phyloP scores from a whole-genome alignment of 164 flowering plant species.

The Piper betle region DNA sequence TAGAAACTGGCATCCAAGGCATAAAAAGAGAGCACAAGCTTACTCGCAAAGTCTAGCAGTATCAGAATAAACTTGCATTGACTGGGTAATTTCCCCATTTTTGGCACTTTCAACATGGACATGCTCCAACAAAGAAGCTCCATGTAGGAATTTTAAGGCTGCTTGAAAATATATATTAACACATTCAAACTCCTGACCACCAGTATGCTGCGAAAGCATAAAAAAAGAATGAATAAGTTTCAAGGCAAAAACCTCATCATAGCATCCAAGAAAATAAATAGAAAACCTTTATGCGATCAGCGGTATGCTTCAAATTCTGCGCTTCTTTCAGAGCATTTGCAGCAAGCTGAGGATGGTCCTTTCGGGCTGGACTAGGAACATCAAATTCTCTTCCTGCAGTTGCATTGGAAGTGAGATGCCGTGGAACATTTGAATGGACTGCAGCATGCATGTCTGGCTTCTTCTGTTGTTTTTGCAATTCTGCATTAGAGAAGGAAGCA shows the following conservation, averaged over 20 bases:
- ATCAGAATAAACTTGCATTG: constrained; percentile 51
- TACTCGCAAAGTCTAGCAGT: constrained; percentile 90
- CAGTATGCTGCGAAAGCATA: constrained; percentile 35
- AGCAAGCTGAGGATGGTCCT: constrained; percentile 65
- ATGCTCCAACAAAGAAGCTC: constrained; percentile 64
- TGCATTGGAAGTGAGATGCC: constrained; percentile 33
- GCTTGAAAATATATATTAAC: constrained; percentile 70
- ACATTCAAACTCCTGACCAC: constrained; percentile 37
- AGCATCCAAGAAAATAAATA: neutral
- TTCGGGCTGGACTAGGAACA: constrained; percentile 56
- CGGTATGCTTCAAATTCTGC: constrained; percentile 70
- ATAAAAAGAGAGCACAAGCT: constrained; percentile 13
- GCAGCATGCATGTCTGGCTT: constrained; percentile 38
- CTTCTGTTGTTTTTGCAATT: constrained; percentile 23
- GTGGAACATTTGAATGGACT: constrained; percentile 15
- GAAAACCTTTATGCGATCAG: constrained; percentile 80
- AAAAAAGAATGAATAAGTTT: neutral
- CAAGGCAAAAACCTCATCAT: neutral
- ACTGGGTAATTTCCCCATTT: constrained; percentile 48
- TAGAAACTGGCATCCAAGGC: neutral
- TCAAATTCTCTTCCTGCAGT: constrained; percentile 32
- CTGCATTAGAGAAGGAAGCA: constrained; percentile 26
- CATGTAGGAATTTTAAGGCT: constrained; percentile 85
- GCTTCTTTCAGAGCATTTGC: constrained; percentile 75
- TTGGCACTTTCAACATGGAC: constrained; percentile 41